Base-by-base conservation (phyloP, 1,284 basidiomycete species). In the Puccinia triticina region DNA sequence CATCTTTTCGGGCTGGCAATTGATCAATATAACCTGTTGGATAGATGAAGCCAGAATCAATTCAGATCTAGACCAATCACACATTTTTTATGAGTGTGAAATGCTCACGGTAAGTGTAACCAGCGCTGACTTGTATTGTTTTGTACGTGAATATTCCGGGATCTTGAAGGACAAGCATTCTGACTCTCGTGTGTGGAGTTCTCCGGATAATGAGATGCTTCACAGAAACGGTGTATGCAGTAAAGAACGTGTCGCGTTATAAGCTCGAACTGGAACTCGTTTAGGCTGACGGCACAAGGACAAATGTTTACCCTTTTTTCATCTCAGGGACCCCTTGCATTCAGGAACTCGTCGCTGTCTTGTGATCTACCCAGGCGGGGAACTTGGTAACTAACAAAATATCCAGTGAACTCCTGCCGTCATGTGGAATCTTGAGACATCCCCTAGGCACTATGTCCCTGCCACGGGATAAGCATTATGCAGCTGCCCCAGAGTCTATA, bases 21-120 rank as follows among this genome's bases (percentile, higher is more conserved):
- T 79, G 77, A 43, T 79, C 77, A 59, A 79, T 79, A 37, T 71
- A 79, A 26, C 77, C 77, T 79, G 34, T 34, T n/a, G 34, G 37
- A 40, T 21, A 23, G 5, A 55, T 21, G 34, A 59, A 23, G 12
- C 29, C 12, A 48, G 12, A 14, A 18, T 53, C 50, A 18, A 53
- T 75, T 37, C 11, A 34, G 48, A 37, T 5, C 61, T 21, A 40
- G 61, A 34, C 34, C 61, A 37, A 66, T 18, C 18, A 64, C n/a
- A n/a, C n/a, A n/a, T n/a, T n/a, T n/a, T n/a, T n/a, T 18, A 18
- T 37, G 21, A 26, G 21, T 26, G 18, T 37, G 61, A 37, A 64
- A 8, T 40, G 21, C 73, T 75, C 50, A 75, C 73, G 69, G 46
- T 72, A 72, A 29, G 48, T 72, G 10, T 72, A 46, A 14, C 69